Evolutionary conservation across 495 filamentous ascomycete species (phyloP).

Genomic region (Echria macrotheca): DNA sequence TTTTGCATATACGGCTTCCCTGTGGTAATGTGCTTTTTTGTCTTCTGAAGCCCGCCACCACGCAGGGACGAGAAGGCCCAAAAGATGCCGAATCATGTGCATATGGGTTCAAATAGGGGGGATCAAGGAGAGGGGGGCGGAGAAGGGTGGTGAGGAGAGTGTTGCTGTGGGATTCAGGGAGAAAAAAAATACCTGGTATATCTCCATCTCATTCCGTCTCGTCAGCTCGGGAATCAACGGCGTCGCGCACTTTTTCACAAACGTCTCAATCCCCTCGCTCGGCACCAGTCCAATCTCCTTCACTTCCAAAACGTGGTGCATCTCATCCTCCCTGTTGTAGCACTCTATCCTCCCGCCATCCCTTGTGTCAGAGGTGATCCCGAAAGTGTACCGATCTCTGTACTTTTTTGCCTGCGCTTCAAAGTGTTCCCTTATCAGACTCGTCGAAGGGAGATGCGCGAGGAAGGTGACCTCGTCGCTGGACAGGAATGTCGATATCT

Average conservation of each 20-base stretch:
- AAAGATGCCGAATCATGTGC: too few species aligned
- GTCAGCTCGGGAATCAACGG: slow-evolving; percentile 42
- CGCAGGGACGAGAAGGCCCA: background rate
- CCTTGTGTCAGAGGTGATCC: slow-evolving; percentile 14
- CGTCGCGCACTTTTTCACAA: slow-evolving; percentile 30
- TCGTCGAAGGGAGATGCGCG: slow-evolving; percentile 28
- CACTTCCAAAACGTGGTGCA: too few species aligned
- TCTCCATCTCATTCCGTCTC: slow-evolving; percentile 37
- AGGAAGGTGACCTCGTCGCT: slow-evolving; percentile 40
- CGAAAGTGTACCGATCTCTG: slow-evolving; percentile 40
- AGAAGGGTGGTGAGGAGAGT: too few species aligned
- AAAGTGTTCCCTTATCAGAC: slow-evolving; percentile 18
- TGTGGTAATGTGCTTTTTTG: too few species aligned
- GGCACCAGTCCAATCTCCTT: too few species aligned
- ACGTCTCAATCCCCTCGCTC: slow-evolving; percentile 30
- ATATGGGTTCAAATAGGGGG: too few species aligned
- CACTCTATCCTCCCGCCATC: slow-evolving; percentile 27
- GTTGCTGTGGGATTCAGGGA: too few species aligned
- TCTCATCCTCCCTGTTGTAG: slow-evolving; percentile 37
- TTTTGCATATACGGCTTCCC: too few species aligned
- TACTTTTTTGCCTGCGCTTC: slow-evolving; percentile 28
- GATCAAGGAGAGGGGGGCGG: too few species aligned
- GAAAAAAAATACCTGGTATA: slow-evolving; percentile 30
- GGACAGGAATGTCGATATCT: slow-evolving; percentile 29
- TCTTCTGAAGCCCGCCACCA: too few species aligned